Percentiles rank a stretch among this genome's conserved stretches.
Conservation (phyloP, 2,329 filamentous ascomycete species). For the Myriangium duriaei region DNA sequence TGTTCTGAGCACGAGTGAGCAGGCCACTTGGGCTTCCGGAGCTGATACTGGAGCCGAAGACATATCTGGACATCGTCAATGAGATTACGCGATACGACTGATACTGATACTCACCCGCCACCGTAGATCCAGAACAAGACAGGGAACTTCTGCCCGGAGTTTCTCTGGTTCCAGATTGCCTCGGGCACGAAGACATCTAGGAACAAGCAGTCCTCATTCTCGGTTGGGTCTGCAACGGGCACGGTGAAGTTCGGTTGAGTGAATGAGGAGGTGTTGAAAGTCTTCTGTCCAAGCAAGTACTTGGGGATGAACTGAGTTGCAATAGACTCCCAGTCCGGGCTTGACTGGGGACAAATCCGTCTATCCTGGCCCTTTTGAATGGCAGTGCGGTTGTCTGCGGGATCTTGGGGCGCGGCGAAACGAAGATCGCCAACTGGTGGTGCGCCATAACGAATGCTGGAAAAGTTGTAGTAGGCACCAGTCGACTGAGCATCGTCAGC, state of each 20-base stretch:
- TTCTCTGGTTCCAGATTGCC: slow-evolving; percentile 20
- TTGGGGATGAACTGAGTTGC: slow-evolving; percentile 24
- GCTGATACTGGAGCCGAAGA: slow-evolving; percentile 25
- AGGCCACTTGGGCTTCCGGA: slow-evolving; percentile 28
- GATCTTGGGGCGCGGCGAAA: slow-evolving; percentile 6
- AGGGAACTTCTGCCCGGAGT: slow-evolving; percentile 27
- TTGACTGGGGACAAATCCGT: slow-evolving; percentile 34
- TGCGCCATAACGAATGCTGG: slow-evolving; percentile 44
- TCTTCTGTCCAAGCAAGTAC: slow-evolving; percentile 18
- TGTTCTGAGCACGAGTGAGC: slow-evolving; percentile 30
- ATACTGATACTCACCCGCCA: slow-evolving; percentile 28
- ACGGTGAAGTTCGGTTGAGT: slow-evolving; percentile 1
- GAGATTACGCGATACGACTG: too few species aligned
- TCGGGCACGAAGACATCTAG: slow-evolving; percentile 28
- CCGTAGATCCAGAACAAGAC: slow-evolving; percentile 35
- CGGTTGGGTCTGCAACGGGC: slow-evolving; percentile 16
- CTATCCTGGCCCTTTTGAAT: slow-evolving; percentile 35
- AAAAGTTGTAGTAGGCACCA: slow-evolving; percentile 37
- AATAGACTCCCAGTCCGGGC: slow-evolving; percentile 31
- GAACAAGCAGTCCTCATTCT: slow-evolving; percentile 30
- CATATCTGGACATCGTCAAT: slow-evolving; percentile 15
- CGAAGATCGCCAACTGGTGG: slow-evolving; percentile 30
- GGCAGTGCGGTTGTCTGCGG: slow-evolving; percentile 27
- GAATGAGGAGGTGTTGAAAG: slow-evolving; percentile 14
- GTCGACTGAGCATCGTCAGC: slow-evolving; percentile 11